Percentiles rank a stretch among this genome's conserved stretches.
Evolutionary conservation across 2,329 filamentous ascomycete species (phyloP).

Genomic region (Phialophora macrospora): DNA sequence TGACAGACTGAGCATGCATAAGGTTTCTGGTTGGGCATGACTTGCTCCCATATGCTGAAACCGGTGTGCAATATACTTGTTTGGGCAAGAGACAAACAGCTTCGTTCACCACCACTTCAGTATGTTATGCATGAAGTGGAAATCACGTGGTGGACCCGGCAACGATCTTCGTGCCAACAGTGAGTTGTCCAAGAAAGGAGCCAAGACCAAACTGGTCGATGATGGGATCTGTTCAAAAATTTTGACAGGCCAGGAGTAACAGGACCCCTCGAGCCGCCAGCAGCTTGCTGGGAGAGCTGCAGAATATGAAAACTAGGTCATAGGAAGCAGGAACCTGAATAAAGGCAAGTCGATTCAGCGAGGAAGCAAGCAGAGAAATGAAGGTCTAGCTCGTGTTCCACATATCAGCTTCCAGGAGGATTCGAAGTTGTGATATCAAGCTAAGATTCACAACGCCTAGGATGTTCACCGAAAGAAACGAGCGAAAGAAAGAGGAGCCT

Average conservation of each 20-base stretch:
- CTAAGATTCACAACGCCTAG: slow-evolving; percentile 6
- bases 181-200: slow-evolving; percentile 16
- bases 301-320: slow-evolving; percentile 12
- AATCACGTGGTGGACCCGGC: slow-evolving; percentile 29
- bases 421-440: slow-evolving; percentile 3
- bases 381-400: slow-evolving; percentile 15
- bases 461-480: not conserved
- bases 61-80: slow-evolving; percentile 21
- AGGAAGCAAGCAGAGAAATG: slow-evolving; percentile 18
- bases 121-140: slow-evolving; percentile 33
- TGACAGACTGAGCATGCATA: slow-evolving; percentile 15
- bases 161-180: not conserved
- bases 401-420: slow-evolving; percentile 1
- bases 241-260: slow-evolving; percentile 16
- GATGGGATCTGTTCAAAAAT: slow-evolving; percentile 8
- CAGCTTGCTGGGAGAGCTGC: slow-evolving; percentile 19
- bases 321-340: slow-evolving; percentile 4
- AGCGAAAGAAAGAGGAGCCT: not conserved
- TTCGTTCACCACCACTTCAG: slow-evolving; percentile 30
- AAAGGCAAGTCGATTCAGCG: not conserved
- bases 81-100: slow-evolving; percentile 26
- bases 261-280: slow-evolving; percentile 13
- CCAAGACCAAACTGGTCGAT: slow-evolving; percentile 16
- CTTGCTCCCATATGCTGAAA: slow-evolving; percentile 19
- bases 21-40: slow-evolving; percentile 15